Conservation (phyloP, 2,329 filamentous ascomycete genomes). For the Phialophora tarda region DNA sequence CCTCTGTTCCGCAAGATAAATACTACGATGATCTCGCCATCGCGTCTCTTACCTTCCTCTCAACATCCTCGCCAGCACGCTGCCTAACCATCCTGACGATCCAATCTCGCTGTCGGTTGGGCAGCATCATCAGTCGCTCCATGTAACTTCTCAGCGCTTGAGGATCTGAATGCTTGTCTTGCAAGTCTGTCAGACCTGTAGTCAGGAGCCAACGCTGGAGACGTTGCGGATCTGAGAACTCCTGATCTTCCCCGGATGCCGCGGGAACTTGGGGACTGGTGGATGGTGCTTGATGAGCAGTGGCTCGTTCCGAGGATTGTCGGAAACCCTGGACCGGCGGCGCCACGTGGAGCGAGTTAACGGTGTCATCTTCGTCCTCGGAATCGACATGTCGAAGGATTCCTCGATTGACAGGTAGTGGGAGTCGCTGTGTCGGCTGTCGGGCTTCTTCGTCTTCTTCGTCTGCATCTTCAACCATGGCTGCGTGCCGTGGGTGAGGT, state of each 20-base stretch:
- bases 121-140: conserved; percentile 31
- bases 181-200: conserved; percentile 35
- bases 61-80: conserved; percentile 34
- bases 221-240: conserved; percentile 37
- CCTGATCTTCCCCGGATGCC: conserved; percentile 17
- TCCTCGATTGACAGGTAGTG: conserved; percentile 3
- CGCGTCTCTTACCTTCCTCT: conserved; percentile 21
- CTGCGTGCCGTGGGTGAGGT: conserved; percentile 29
- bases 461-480: conserved; percentile 38
- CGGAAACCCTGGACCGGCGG: neutral
- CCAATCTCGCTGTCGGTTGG: conserved; percentile 37
- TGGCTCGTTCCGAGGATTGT: neutral
- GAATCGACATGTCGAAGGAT: conserved; percentile 36
- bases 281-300: neutral
- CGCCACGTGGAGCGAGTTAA: neutral
- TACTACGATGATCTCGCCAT: conserved; percentile 5
- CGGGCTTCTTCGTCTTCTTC: conserved; percentile 26
- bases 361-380: conserved; percentile 31
- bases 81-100: conserved; percentile 37
- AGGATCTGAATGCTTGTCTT: conserved; percentile 24
- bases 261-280: neutral
- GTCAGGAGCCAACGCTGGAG: conserved; percentile 40
- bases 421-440: neutral
- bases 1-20: neutral
- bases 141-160: conserved; percentile 31